Evolutionary conservation across 1,284 basidiomycete species (phyloP).

Genomic region (Peniophora sp.): DNA sequence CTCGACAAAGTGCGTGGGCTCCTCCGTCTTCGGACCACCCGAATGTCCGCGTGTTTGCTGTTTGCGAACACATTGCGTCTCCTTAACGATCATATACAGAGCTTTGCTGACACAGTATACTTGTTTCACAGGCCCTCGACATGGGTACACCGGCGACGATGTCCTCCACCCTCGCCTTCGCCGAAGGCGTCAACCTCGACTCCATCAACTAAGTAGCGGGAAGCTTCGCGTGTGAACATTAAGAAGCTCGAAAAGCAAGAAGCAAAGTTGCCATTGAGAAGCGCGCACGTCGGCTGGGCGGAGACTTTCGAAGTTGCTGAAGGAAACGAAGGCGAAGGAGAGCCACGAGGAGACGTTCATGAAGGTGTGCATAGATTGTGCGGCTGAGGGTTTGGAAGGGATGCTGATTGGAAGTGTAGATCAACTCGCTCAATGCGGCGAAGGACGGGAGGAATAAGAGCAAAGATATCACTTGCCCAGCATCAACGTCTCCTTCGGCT

Average conservation of each 20-base stretch:
- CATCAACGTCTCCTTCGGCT: constrained; percentile 93
- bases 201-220: constrained; percentile 87
- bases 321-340: constrained; percentile 87
- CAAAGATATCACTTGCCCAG: constrained; percentile 95
- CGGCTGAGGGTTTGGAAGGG: neutral
- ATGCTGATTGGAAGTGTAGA: constrained; percentile 31
- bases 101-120: no score
- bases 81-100: no score
- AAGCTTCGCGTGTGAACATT: constrained; percentile 95
- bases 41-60: no score
- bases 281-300: constrained; percentile 52
- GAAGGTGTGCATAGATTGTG: constrained; percentile 44
- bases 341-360: constrained; percentile 97
- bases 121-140: constrained; percentile 68
- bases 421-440: constrained; percentile 90
- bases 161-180: constrained; percentile 78
- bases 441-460: constrained; percentile 84
- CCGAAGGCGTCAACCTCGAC: constrained; percentile 87
- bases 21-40: no score
- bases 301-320: constrained; percentile 88
- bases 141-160: constrained; percentile 80
- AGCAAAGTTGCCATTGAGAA: constrained; percentile 96
- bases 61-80: no score
- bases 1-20: constrained; percentile 55
- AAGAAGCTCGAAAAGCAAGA: constrained; percentile 99